A percentile compares a stretch with the other conserved stretches of the same genome.
Evolutionary conservation across 2,329 filamentous ascomycete species (phyloP).

Genomic region (Pestalotiopsis sp.): DNA sequence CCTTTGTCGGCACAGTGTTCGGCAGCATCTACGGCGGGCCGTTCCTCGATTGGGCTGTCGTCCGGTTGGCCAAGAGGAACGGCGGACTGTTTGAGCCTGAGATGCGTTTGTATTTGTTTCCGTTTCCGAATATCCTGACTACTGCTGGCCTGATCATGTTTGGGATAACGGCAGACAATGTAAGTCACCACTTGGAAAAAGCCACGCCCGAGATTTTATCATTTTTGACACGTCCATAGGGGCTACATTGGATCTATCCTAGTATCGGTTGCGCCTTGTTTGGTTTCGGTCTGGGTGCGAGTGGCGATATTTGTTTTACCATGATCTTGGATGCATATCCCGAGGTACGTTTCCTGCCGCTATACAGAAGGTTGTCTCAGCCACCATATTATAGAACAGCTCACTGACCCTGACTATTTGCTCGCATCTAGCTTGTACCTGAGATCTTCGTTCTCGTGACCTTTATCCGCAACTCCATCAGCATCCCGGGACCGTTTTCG

Average conservation of each 20-base stretch:
- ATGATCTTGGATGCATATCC: conserved; percentile 40
- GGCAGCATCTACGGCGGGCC: conserved; percentile 42
- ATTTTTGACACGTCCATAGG: conserved; percentile 27
- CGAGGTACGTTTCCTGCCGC: conserved; percentile 28
- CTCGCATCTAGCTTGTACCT: conserved; percentile 18
- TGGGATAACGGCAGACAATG: conserved; percentile 37
- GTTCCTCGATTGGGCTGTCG: conserved; percentile 40
- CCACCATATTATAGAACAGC: neutral
- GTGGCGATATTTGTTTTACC: conserved; percentile 38
- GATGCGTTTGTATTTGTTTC: conserved; percentile 39
- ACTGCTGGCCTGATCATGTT: conserved; percentile 42
- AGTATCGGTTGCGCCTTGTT: conserved; percentile 39
- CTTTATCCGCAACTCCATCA: conserved; percentile 34
- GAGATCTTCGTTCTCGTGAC: conserved; percentile 32
- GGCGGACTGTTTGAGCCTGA: conserved; percentile 46
- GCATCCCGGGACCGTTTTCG: conserved; percentile 33
- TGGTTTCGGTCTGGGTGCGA: conserved; percentile 41
- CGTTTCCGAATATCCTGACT: conserved; percentile 33
- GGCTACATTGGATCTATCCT: conserved; percentile 46
- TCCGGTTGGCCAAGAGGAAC: conserved; percentile 40
- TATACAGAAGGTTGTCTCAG: neutral
- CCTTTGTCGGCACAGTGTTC: conserved; percentile 41
- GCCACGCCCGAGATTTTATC: neutral
- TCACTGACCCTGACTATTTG: neutral
- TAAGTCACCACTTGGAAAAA: conserved; percentile 22